Percentiles rank a stretch among this genome's conserved stretches.
Conservation (phyloP, 495 filamentous ascomycete genomes). For the Neurospora hispaniola region DNA sequence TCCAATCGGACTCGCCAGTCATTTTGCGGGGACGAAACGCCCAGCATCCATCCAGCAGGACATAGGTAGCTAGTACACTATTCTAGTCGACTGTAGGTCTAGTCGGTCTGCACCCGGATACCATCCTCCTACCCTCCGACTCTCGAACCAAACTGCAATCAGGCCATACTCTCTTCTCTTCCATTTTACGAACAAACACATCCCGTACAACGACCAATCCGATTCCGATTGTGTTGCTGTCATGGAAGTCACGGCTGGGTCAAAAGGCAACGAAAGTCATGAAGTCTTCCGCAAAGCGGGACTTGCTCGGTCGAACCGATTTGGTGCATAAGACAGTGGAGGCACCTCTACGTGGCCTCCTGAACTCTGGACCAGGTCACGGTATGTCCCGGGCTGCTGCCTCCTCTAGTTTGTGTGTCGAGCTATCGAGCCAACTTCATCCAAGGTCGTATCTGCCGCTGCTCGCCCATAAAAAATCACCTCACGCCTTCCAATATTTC, state of each 20-base stretch:
- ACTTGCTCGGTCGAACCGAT: background rate
- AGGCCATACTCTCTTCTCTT: background rate
- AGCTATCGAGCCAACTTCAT: background rate
- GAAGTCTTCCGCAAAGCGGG: background rate
- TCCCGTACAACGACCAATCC: background rate
- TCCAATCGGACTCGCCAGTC: background rate
- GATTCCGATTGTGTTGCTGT: background rate
- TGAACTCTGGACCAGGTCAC: background rate
- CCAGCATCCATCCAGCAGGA: too few relatives aligned
- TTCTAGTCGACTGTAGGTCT: background rate
- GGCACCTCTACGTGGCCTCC: background rate
- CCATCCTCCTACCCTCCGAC: background rate
- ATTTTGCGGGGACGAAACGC: background rate
- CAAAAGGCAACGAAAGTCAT: background rate
- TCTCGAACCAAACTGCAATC: background rate
- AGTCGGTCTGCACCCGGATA: background rate
- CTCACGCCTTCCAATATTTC: background rate
- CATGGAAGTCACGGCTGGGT: background rate
- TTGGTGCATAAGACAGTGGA: background rate
- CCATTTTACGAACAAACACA: background rate
- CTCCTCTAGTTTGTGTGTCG: background rate
- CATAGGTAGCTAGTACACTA: too few relatives aligned
- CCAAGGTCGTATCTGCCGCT: background rate
- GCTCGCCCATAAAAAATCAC: background rate
- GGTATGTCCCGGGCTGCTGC: background rate